Base-by-base conservation (phyloP, 495 filamentous ascomycete species). In the Aspergillus incahuasiensis region DNA sequence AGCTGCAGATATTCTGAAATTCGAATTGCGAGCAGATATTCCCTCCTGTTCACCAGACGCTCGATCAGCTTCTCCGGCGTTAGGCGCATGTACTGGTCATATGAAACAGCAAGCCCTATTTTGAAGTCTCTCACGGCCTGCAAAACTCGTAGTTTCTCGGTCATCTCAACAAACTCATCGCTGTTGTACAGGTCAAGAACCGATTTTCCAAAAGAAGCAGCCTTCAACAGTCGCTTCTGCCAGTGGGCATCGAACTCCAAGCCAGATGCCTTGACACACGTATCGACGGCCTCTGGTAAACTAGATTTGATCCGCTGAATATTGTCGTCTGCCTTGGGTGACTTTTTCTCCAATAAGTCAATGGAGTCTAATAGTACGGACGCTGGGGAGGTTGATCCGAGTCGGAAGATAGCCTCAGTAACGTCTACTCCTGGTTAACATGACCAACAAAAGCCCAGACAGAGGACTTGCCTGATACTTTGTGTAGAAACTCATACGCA, bases 151-250 rank as follows among this genome's bases (percentile, higher is more conserved):
- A 97, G 73, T 11, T 87, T 92, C 70, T 98, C 94, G 59, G 90
- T 96, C 90, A 96, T 97, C 54, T 97, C 91, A 24, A 98, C 95
- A 68, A 97, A 98, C 54, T 97, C 92, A 59, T 98, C 94, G 64
- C 89, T 95, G 70, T 89, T 95, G 72, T 97, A 98, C 25, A 97
- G 83, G 60, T 96, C 94, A 2, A 97, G 80, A 0, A 97, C 92
- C 0, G 94, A 97, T 68, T 98, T 98, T 12, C 94, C 94, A 68
- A 96, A 96, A 0, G 91, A 96, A 0, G 94, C 94, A 5, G 95
- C 94, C 67, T 95, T 95, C 15, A 98, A 79, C 4, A 98, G 76
- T 57, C 94, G 87, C 62, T 97, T 98, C 66, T 98, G 94, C 90
- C 91, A 95, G 62, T 92, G 84, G 2, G 85, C 75, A 58, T 83